A percentile compares a stretch with the other conserved stretches of the same genome.
These are phyloP conservation scores for Aspergillus biplanus DNA, from an alignment of 495 filamentous ascomycete genomes.

Conservation along the genomic window DNA sequence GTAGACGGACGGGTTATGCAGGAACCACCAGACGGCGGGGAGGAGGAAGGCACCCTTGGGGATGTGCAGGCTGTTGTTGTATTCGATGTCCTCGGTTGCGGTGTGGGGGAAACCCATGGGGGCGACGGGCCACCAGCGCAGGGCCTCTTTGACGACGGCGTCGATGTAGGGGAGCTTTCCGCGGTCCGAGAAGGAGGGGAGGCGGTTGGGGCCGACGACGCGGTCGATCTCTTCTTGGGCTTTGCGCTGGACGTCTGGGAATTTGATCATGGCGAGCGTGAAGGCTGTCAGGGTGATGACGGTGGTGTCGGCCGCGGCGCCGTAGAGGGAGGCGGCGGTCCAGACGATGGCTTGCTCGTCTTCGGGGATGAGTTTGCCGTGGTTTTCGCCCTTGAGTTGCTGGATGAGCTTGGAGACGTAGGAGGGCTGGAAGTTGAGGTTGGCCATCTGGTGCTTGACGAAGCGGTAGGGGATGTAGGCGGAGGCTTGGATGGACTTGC, in stretches of 20 bases:
- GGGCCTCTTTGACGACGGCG: constrained; percentile 47
- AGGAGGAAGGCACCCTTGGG: constrained; percentile 49
- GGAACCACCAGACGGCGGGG: constrained; percentile 41
- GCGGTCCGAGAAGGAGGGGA: constrained; percentile 39
- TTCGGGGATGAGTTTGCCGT: constrained; percentile 21
- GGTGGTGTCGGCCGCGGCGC: constrained; percentile 59
- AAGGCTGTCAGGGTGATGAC: constrained; percentile 39
- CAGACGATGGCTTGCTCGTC: constrained; percentile 38
- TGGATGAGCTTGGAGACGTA: constrained; percentile 35
- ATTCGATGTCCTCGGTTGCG: constrained; percentile 52
- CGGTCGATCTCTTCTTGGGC: constrained; percentile 60
- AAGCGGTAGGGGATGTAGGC: constrained; percentile 42
- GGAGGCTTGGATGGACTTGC: constrained; percentile 24
- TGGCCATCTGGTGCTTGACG: constrained; percentile 43
- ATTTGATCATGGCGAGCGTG: constrained; percentile 45
- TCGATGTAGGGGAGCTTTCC: constrained; percentile 45
- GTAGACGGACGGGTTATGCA: constrained; percentile 27
- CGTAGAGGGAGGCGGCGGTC: constrained; percentile 52
- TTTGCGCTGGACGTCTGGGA: constrained; percentile 47
- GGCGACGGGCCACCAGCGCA: constrained; percentile 48
- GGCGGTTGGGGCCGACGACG: constrained; percentile 42
- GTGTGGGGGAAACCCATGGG: constrained; percentile 58
- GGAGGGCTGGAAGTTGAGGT: constrained; percentile 33
- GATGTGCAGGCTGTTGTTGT: constrained; percentile 37
- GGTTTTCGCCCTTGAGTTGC: constrained; percentile 27